Evolutionary conservation across 768 basidiomycete species (phyloP).

Genomic region (Agaricus bisporus): DNA sequence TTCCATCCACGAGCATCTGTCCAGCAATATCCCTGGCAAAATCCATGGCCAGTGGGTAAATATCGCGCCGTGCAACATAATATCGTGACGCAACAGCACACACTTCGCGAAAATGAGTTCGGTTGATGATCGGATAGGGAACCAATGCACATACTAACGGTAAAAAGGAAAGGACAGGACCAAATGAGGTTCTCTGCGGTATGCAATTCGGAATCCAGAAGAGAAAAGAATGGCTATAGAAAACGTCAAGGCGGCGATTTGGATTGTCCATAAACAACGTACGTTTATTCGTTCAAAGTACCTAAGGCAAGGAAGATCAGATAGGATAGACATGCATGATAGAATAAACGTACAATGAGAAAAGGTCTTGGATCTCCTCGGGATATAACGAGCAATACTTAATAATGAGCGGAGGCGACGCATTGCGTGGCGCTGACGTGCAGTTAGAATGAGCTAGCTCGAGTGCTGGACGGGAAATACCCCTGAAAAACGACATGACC

Average conservation of each 20-base stretch:
- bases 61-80: constrained; percentile 46
- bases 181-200: constrained; percentile 47
- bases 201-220: constrained; percentile 52
- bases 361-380: constrained; percentile 45
- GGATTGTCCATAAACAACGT: constrained; percentile 14
- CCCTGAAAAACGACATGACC: constrained; percentile 27
- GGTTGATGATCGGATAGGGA: not conserved
- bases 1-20: constrained; percentile 51
- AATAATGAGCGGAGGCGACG: constrained; percentile 39
- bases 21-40: constrained; percentile 60
- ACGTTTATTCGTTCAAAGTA: constrained; percentile 53
- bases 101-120: constrained; percentile 31
- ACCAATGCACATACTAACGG: constrained; percentile 39
- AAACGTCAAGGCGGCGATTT: not conserved
- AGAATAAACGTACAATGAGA: constrained; percentile 36
- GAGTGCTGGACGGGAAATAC: constrained; percentile 18
- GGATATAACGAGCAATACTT: constrained; percentile 43
- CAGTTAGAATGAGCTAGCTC: constrained; percentile 3
- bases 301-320: constrained; percentile 19
- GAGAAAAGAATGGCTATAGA: constrained; percentile 47
- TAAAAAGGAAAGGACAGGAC: constrained; percentile 53
- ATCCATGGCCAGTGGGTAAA: constrained; percentile 53
- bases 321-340: not conserved
- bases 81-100: constrained; percentile 68
- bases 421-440: constrained; percentile 11